These are phyloP conservation scores for Pulveroboletus sp. DNA, from an alignment of 768 basidiomycete genomes.

Conservation along the genomic window DNA sequence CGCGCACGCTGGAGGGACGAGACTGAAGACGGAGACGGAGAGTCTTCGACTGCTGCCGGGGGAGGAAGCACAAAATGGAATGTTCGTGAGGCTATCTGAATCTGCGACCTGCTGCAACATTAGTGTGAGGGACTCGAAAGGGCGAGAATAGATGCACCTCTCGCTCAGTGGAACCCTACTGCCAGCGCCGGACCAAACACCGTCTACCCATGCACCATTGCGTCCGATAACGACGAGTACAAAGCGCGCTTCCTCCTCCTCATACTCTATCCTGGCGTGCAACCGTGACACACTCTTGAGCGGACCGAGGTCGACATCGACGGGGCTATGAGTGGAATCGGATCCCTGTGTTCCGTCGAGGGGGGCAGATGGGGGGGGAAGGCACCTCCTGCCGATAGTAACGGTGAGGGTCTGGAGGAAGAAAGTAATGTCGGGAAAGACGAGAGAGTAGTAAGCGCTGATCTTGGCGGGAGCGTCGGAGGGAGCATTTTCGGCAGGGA, in stretches of 20 bases:
- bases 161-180: conserved; percentile 81
- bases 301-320: conserved; percentile 90
- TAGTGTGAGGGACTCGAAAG: conserved; percentile 1
- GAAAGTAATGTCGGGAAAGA: conserved; percentile 92
- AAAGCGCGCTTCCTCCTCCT: conserved; percentile 84
- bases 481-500: conserved; percentile 3
- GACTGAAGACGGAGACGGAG: conserved; percentile 74
- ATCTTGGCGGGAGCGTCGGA: conserved; percentile 61
- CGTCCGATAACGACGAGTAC: conserved; percentile 89
- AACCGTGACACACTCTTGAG: conserved; percentile 97
- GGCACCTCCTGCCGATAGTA: conserved; percentile 88
- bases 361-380: conserved; percentile 52
- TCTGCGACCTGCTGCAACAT: conserved; percentile 64
- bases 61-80: conserved; percentile 97
- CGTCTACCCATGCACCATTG: conserved; percentile 98
- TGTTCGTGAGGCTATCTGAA: conserved; percentile 94
- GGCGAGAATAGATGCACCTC: conserved; percentile 45
- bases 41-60: conserved; percentile 71
- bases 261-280: conserved; percentile 93
- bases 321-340: conserved; percentile 34
- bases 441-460: conserved; percentile 89
- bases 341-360: conserved; percentile 44
- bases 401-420: conserved; percentile 94
- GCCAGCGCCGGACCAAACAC: conserved; percentile 89
- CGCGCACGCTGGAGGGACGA: conserved; percentile 64